These are phyloP conservation scores for Dacryopinax primogenitus DNA, from an alignment of 768 basidiomycete species.

Conservation along the genomic window DNA sequence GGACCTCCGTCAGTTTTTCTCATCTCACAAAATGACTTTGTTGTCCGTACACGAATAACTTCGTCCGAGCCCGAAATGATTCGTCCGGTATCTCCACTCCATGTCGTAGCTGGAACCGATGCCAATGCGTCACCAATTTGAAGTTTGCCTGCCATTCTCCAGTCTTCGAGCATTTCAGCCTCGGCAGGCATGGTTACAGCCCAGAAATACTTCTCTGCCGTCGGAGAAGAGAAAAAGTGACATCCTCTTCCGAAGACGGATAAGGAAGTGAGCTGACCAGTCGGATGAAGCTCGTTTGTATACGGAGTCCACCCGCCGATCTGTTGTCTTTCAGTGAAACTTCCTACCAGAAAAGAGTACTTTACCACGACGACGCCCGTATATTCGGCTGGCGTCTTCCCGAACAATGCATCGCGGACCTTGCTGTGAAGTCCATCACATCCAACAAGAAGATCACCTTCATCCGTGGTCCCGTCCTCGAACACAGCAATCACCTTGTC, in stretches of 20 bases:
- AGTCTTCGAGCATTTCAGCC: conserved; percentile 27
- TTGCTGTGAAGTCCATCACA: conserved; percentile 37
- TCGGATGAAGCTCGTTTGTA: not conserved
- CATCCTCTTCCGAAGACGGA: conserved; percentile 30
- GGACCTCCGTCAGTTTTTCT: too few relatives aligned
- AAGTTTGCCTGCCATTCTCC: conserved; percentile 32
- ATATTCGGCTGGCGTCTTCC: conserved; percentile 27
- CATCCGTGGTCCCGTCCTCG: conserved; percentile 28
- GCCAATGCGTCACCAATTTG: too few relatives aligned
- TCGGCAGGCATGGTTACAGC: conserved; percentile 31
- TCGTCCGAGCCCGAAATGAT: too few relatives aligned
- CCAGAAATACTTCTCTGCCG: conserved; percentile 28
- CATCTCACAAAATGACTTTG: too few relatives aligned
- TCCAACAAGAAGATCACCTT: conserved; percentile 32
- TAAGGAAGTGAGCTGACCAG: conserved; percentile 16
- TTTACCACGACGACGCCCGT: conserved; percentile 31
- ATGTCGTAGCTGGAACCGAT: too few relatives aligned
- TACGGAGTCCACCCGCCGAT: not conserved
- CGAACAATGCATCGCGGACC: conserved; percentile 31
- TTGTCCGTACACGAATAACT: too few relatives aligned
- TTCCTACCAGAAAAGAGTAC: not conserved
- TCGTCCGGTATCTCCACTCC: too few relatives aligned
- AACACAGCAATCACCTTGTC: conserved; percentile 28
- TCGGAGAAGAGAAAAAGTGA: conserved; percentile 30
- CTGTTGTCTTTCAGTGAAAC: not conserved